These are phyloP conservation scores for Dendrobium officinale DNA, from an alignment of 106 monocot species.

Conservation along the genomic window DNA sequence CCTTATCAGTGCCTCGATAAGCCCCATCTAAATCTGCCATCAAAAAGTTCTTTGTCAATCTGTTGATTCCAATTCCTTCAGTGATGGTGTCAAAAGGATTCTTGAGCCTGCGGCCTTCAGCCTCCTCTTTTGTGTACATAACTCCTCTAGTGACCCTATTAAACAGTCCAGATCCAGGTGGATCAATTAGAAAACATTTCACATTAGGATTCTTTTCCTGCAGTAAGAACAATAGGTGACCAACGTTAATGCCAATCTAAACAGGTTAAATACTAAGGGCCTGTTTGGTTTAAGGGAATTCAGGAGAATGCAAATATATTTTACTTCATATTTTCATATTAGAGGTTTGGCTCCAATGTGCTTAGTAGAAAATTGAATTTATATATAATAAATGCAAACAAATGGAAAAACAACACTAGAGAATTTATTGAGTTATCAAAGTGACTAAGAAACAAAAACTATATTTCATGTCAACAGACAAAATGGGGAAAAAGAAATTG, in stretches of 20 bases:
- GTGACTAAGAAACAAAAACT: too few species aligned
- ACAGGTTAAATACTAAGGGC: background rate
- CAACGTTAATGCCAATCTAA: background rate
- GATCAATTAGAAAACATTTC: constrained; percentile 88
- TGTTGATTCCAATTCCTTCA: constrained; percentile 96
- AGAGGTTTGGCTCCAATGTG: too few species aligned
- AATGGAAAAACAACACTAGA: too few species aligned
- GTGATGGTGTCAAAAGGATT: constrained; percentile 96
- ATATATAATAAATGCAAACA: too few species aligned
- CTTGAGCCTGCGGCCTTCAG: constrained; percentile 85
- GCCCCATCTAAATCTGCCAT: constrained; percentile 93
- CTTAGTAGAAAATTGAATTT: too few species aligned
- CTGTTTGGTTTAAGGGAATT: too few species aligned
- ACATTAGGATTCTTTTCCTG: constrained; percentile 76
- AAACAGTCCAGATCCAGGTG: constrained; percentile 93
- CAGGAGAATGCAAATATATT: too few species aligned
- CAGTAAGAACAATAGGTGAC: background rate
- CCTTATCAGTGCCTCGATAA: constrained; percentile 72
- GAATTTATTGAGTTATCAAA: too few species aligned
- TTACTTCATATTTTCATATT: too few species aligned
- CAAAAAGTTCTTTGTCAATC: constrained; percentile 82
- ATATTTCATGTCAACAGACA: too few species aligned
- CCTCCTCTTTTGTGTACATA: constrained; percentile 96
- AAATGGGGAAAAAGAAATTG: too few species aligned
- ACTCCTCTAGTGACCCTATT: constrained; percentile 98